Evolutionary conservation across 805 yeast species (phyloP).

Genomic region (Hanseniaspora vineae): DNA sequence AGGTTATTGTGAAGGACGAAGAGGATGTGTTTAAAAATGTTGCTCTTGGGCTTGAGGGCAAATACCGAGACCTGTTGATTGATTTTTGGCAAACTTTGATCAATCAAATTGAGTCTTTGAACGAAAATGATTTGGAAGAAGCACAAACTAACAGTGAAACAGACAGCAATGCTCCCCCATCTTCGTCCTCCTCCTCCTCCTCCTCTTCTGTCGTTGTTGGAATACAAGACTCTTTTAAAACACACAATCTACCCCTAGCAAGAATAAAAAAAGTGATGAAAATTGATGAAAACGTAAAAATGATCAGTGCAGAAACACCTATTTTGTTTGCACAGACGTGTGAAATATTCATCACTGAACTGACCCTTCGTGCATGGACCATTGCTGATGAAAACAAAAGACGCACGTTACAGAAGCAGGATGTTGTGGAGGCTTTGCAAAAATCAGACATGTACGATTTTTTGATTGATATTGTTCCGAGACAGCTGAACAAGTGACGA

Average conservation of each 20-base stretch:
- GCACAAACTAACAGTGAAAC: background rate
- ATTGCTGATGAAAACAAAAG: constrained; percentile 95
- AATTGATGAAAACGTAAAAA: constrained; percentile 91
- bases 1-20: constrained; percentile 22
- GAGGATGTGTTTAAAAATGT: constrained; percentile 68
- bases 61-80: constrained; percentile 78
- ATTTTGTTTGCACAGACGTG: constrained; percentile 95
- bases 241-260: constrained; percentile 90
- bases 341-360: constrained; percentile 90
- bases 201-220: too few species aligned
- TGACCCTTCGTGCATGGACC: constrained; percentile 98
- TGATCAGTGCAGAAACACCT: constrained; percentile 98
- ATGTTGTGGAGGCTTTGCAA: constrained; percentile 89
- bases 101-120: constrained; percentile 44
- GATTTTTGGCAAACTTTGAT: constrained; percentile 97
- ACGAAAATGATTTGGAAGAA: constrained; percentile 30
- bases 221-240: constrained; percentile 44
- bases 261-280: constrained; percentile 96
- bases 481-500: constrained; percentile 37
- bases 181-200: too few species aligned
- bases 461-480: constrained; percentile 87
- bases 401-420: constrained; percentile 85
- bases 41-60: constrained; percentile 80
- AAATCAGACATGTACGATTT: constrained; percentile 97
- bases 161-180: background rate